Conservation (phyloP, 768 basidiomycete genomes). For the Lyophyllum shimeji region DNA sequence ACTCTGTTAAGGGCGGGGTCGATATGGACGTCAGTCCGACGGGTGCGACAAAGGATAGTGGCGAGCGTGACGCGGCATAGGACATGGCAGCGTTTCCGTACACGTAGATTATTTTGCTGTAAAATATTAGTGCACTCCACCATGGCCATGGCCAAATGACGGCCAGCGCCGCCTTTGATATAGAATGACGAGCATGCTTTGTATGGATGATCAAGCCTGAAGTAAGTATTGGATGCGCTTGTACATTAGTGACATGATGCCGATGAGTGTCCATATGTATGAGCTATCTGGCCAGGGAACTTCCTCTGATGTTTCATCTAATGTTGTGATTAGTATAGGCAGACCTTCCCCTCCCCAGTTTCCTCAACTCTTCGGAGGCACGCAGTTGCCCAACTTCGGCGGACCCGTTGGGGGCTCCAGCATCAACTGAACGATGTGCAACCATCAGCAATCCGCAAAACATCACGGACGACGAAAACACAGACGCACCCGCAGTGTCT, state of each 20-base stretch:
- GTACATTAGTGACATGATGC: neutral
- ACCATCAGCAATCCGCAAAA: neutral
- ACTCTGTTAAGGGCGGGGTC: neutral
- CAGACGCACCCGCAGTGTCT: slow-evolving; percentile 66
- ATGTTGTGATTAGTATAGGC: neutral
- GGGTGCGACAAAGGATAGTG: neutral
- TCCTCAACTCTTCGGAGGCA: too few relatives aligned
- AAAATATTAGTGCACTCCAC: neutral
- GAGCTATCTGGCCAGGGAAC: neutral
- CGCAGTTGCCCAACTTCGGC: slow-evolving; percentile 15
- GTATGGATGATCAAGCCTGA: neutral
- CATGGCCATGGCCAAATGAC: neutral
- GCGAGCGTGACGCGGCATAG: neutral
- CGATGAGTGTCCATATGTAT: neutral
- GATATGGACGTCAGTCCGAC: neutral
- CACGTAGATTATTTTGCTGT: neutral
- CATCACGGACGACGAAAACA: neutral
- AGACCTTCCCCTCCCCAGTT: too few relatives aligned
- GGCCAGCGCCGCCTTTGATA: too few relatives aligned
- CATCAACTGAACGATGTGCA: slow-evolving; percentile 8
- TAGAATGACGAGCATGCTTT: too few relatives aligned
- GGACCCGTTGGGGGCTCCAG: slow-evolving; percentile 12
- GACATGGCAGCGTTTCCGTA: neutral
- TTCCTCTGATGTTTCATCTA: neutral
- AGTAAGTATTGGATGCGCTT: neutral